Evolutionary conservation across 371 early-diverging fungal species (phyloP).

Genomic region (Mucor piriformis): DNA sequence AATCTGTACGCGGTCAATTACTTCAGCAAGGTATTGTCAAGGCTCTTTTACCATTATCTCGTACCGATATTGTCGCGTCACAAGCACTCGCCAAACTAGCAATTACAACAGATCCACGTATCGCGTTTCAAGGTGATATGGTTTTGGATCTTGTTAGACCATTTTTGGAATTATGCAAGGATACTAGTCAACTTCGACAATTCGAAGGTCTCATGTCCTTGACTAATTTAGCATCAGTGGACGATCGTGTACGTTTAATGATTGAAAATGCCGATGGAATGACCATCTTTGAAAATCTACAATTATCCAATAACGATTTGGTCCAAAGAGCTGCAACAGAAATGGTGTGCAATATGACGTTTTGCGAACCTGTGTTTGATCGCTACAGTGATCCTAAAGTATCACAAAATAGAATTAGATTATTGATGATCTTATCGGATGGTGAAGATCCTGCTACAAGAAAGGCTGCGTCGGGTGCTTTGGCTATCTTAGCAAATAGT

Average conservation of each 20-base stretch:
- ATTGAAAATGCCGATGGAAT: conserved; percentile 66
- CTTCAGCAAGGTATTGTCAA: conserved; percentile 86
- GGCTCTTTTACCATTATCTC: conserved; percentile 58
- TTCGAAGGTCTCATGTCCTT: conserved; percentile 93
- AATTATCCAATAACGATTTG: conserved; percentile 78
- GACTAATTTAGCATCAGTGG: conserved; percentile 84
- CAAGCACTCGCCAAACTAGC: conserved; percentile 91
- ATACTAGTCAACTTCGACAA: conserved; percentile 65
- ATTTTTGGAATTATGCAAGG: conserved; percentile 59
- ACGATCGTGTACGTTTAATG: conserved; percentile 51
- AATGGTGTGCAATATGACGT: conserved; percentile 91
- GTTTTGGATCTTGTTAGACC: conserved; percentile 68
- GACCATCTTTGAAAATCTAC: conserved; percentile 71
- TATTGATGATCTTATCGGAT: conserved; percentile 85
- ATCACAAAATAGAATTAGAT: conserved; percentile 62
- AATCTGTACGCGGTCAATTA: conserved; percentile 70
- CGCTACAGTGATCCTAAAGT: conserved; percentile 58
- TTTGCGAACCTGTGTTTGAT: conserved; percentile 79
- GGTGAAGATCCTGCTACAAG: conserved; percentile 83
- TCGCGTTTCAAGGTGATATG: conserved; percentile 77
- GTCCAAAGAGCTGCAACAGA: conserved; percentile 95
- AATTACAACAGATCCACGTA: conserved; percentile 85
- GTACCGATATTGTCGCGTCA: conserved; percentile 51
- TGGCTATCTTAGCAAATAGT: conserved; percentile 80
- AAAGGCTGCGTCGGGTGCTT: conserved; percentile 85